Base-by-base conservation (phyloP, 2,329 filamentous ascomycete species). In the Apiospora malaysiana region DNA sequence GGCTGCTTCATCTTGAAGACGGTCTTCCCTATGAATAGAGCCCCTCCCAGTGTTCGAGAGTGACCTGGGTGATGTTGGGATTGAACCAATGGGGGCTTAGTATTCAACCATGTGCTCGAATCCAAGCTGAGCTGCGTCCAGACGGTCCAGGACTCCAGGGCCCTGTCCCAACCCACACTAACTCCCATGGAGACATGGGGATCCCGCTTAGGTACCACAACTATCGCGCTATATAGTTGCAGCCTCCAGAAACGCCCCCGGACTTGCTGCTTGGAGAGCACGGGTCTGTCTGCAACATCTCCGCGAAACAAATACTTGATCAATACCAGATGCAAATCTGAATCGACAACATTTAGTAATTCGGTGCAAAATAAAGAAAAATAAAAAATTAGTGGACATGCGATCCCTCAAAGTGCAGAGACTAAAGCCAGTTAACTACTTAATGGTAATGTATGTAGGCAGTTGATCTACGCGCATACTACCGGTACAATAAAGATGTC, bases 221-320 rank as follows among this genome's bases (percentile, higher is more conserved):
- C 51, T 59, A 37, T 59, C 21, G n/a, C 12, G 25, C n/a, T 14
- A 23, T 27, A n/a, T 40, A 21, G 18, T 40, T 40, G 16, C 27
- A 32, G 56, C 56, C 56, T 63, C 56, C 56, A 63, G 56, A 63
- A 63, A 40, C 27, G 40, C 56, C 56, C 56, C 56, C 21, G 56
- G n/a, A n/a, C n/a, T n/a, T n/a, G n/a, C n/a, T n/a, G 40, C 56
- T 63, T 32, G 18, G 51, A 37, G 27, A n/a, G 32, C n/a, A 40
- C 27, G 32, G 56, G 56, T n/a, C 27, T 63, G 56, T n/a, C 56
- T 63, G 56, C 21, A 23, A 40, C 14, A 63, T 63, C 27, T 40
- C 32, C n/a, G 56, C 56, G 32, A 63, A n/a, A 37, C 51, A 59
- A 59, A n/a, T 37, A 12, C 42, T 16, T 18, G 51, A 37, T 10